Base-by-base conservation (phyloP, 345 rosid species). In the Murraya koenigii region DNA sequence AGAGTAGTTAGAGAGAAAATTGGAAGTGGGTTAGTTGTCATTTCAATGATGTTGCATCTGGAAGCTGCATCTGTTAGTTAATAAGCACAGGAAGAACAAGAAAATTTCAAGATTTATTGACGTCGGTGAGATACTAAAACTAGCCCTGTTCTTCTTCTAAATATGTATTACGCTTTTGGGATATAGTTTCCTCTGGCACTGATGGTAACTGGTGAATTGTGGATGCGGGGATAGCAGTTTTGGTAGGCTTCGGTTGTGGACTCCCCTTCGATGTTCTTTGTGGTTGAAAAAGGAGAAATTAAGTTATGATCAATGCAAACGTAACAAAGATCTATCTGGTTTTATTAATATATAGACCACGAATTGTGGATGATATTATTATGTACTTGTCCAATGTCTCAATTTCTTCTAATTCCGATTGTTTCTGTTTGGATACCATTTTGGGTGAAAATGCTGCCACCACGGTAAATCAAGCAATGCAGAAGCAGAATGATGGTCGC, bases 1-100 rank as follows among this genome's bases (percentile, higher is more conserved):
- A 90, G 94, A 83, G 81, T 87, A 20, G 87, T 91, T 11, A 86
- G 97, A 77, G 97, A 92, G 88, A 93, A 90, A 85, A 85, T 83
- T 23, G 97, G 97, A 58, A 92, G 98, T 86, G 86, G 87, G 80
- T 85, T 96, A 72, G 97, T 91, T 1, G 69, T 82, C 11, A 64
- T 80, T 78, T 94, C 97, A 56, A 88, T 92, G 98, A 35, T 88
- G 84, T 79, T 92, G 83, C 97, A 91, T 65, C 79, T 86, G 61
- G 7, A 58, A 75, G 72, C 89, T 64, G 75, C 87, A 70, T 76
- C 85, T 56, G 58, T 35, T 35, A 64, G 58, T 35, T 35, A 64
- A 25, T 49, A 44, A 36, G 69, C 47, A 78, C 1, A 36, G 77
- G 35, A 82, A 71, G 59, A 63, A 76, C 10, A 78, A 17, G 59